These are phyloP conservation scores for Abrus precatorius DNA, from an alignment of 306 rosid genomes.

Conservation along the genomic window DNA sequence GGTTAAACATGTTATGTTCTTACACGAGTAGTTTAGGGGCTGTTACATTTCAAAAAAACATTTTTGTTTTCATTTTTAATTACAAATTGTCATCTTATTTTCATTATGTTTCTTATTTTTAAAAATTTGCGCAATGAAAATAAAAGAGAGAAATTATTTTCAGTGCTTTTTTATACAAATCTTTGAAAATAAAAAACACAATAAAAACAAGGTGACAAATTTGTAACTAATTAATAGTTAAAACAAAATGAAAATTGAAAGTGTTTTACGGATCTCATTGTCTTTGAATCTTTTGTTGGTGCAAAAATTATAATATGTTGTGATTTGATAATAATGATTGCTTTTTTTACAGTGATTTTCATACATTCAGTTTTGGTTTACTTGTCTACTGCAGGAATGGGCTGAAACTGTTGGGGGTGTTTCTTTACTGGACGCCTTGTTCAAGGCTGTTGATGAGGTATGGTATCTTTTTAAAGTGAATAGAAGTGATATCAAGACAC, in stretches of 20 bases:
- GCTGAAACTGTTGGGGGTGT: slow-evolving; percentile 74
- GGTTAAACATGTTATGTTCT: neutral
- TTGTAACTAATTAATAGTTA: too few relatives aligned
- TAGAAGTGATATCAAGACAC: slow-evolving; percentile 44
- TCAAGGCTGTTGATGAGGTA: slow-evolving; percentile 94
- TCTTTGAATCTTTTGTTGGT: neutral
- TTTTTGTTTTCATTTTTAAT: too few relatives aligned
- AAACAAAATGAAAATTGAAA: too few relatives aligned
- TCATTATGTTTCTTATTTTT: too few relatives aligned
- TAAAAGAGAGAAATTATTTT: too few relatives aligned
- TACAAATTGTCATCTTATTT: too few relatives aligned
- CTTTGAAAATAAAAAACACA: too few relatives aligned
- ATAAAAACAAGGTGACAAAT: too few relatives aligned
- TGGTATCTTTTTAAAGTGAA: slow-evolving; percentile 43
- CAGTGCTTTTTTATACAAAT: too few relatives aligned
- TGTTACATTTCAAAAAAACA: too few relatives aligned
- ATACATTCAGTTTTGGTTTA: slow-evolving; percentile 44
- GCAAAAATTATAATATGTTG: slow-evolving; percentile 1
- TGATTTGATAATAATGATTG: slow-evolving; percentile 7
- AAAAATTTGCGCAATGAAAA: too few relatives aligned
- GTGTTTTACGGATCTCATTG: slow-evolving; percentile 17
- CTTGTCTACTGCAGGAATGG: slow-evolving; percentile 82
- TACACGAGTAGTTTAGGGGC: neutral
- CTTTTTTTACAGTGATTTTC: neutral
- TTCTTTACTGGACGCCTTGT: slow-evolving; percentile 75